Conservation (phyloP, 306 rosid species). For the Luffa aegyptiaca region DNA sequence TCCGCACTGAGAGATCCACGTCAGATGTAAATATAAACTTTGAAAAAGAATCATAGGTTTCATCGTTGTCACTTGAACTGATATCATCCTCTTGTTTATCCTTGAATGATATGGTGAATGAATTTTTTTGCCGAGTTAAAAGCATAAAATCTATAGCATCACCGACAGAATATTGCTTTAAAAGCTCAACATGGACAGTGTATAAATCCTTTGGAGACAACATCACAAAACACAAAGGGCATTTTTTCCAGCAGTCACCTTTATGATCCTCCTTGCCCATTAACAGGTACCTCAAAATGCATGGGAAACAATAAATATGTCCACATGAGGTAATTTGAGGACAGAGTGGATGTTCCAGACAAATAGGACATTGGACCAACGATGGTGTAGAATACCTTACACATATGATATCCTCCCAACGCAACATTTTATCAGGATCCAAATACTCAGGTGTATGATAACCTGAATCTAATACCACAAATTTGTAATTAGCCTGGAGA, state of each 20-base stretch:
- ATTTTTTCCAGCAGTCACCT: slow-evolving; percentile 88
- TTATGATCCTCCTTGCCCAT: slow-evolving; percentile 88
- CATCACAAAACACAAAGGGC: slow-evolving; percentile 91
- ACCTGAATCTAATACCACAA: slow-evolving; percentile 73
- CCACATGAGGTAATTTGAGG: slow-evolving; percentile 97
- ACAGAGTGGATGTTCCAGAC: slow-evolving; percentile 86
- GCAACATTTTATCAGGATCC: slow-evolving; percentile 95
- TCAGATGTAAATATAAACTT: slow-evolving; percentile 84
- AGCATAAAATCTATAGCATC: slow-evolving; percentile 56
- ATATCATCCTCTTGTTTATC: slow-evolving; percentile 34
- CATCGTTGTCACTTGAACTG: slow-evolving; percentile 14
- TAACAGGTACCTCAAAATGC: slow-evolving; percentile 68
- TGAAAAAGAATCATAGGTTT: slow-evolving; percentile 56
- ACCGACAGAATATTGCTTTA: slow-evolving; percentile 52
- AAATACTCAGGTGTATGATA: slow-evolving; percentile 43
- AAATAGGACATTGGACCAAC: slow-evolving; percentile 82
- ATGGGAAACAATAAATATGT: slow-evolving; percentile 90
- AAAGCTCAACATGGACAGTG: slow-evolving; percentile 65
- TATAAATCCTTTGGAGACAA: slow-evolving; percentile 75
- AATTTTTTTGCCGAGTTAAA: slow-evolving; percentile 60
- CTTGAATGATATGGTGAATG: slow-evolving; percentile 35
- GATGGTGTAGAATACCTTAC: slow-evolving; percentile 69
- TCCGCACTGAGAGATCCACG: slow-evolving; percentile 72
- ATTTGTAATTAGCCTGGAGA: slow-evolving; percentile 92
- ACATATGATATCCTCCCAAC: slow-evolving; percentile 88